phyloP scores from a whole-genome alignment of 768 basidiomycete genomes.

The Psilocybe cubensis region DNA sequence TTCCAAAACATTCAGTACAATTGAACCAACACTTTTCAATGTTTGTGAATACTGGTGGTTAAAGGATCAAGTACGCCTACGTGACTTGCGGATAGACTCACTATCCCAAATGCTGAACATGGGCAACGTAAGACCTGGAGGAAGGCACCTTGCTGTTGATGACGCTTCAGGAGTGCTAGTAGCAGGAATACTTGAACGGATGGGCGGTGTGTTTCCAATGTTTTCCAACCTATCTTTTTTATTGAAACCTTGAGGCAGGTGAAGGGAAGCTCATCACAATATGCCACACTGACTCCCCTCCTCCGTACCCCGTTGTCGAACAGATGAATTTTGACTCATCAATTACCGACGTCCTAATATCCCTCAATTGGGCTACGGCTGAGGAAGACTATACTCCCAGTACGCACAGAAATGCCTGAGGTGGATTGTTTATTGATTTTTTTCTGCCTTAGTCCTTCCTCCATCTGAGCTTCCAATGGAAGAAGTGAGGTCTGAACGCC shows the following conservation, averaged over 20 bases:
- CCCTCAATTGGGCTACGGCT: slow-evolving; percentile 91
- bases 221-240: neutral
- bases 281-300: slow-evolving; percentile 90
- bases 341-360: slow-evolving; percentile 56
- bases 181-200: slow-evolving; percentile 80
- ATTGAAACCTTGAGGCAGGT: slow-evolving; percentile 45
- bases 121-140: slow-evolving; percentile 83
- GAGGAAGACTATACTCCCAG: slow-evolving; percentile 76
- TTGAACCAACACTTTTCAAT: slow-evolving; percentile 87
- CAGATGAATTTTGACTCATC: slow-evolving; percentile 85
- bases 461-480: slow-evolving; percentile 61
- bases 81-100: slow-evolving; percentile 85
- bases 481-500: slow-evolving; percentile 70
- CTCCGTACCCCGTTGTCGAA: slow-evolving; percentile 81
- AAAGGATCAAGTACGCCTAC: slow-evolving; percentile 81
- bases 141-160: slow-evolving; percentile 88
- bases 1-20: slow-evolving; percentile 82
- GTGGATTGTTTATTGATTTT: slow-evolving; percentile 8
- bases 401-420: slow-evolving; percentile 30
- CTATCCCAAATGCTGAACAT: slow-evolving; percentile 87
- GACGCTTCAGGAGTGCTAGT: slow-evolving; percentile 91
- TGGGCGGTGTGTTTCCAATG: slow-evolving; percentile 74
- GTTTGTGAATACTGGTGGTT: slow-evolving; percentile 89
- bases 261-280: slow-evolving; percentile 83
- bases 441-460: slow-evolving; percentile 48